These are phyloP conservation scores for Cyathus striatus DNA, from an alignment of 768 basidiomycete genomes.

Conservation along the genomic window DNA sequence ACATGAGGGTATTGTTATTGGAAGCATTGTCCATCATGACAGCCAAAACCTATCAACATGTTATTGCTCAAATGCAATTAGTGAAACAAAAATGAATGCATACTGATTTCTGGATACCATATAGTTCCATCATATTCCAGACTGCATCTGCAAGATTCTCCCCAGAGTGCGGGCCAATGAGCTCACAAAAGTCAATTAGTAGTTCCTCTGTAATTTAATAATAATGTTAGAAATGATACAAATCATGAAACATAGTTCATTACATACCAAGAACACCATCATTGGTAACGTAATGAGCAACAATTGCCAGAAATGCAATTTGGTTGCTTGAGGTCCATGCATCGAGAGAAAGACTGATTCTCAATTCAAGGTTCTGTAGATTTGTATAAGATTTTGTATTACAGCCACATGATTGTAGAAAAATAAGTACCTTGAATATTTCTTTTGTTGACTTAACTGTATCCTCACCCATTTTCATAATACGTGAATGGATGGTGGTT, in stretches of 20 bases:
- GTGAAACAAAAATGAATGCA: constrained; percentile 3
- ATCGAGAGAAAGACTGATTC: constrained; percentile 18
- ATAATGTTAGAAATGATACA: not conserved
- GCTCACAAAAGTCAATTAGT: constrained; percentile 29
- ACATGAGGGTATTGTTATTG: constrained; percentile 30
- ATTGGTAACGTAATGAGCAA: constrained; percentile 21
- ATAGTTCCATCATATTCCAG: constrained; percentile 20
- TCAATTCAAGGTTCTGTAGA: constrained; percentile 7
- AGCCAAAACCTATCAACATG: constrained; percentile 16
- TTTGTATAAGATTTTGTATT: not conserved
- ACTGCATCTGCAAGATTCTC: constrained; percentile 28
- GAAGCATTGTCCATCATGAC: constrained; percentile 29
- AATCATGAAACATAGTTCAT: too few relatives aligned
- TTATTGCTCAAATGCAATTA: constrained; percentile 2
- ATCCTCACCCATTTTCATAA: constrained; percentile 12
- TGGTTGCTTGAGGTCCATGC: constrained; percentile 24
- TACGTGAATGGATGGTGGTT: not conserved
- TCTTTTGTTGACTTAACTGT: constrained; percentile 5
- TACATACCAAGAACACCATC: constrained; percentile 17
- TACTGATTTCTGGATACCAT: constrained; percentile 16
- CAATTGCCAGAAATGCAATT: constrained; percentile 21
- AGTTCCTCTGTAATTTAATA: constrained; percentile 25
- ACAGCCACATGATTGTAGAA: not conserved
- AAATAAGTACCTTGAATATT: constrained; percentile 12
- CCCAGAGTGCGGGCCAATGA: constrained; percentile 25